Percentiles rank a stretch among this genome's conserved stretches.
Conservation (phyloP, 2,329 filamentous ascomycete species). For the Sclerotinia minor region DNA sequence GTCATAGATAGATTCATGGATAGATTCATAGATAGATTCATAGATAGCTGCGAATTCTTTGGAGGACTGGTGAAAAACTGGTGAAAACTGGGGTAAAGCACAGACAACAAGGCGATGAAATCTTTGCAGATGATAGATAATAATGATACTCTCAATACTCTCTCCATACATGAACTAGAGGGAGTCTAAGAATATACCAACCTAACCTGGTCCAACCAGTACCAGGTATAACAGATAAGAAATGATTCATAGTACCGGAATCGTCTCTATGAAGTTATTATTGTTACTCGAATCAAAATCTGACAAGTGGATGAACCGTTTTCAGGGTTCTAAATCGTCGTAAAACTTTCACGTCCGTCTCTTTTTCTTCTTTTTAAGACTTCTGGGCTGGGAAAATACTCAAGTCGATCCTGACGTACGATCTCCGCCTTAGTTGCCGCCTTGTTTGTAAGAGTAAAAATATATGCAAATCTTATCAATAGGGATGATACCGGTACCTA, state of each 20-base stretch:
- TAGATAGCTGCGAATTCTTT: conserved; percentile 2
- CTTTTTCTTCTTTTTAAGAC: conserved; percentile 4
- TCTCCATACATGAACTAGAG: conserved; percentile 15
- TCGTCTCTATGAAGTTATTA: neutral
- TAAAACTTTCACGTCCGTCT: conserved; percentile 1
- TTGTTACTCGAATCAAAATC: conserved; percentile 19
- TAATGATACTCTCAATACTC: too few species aligned
- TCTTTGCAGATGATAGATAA: neutral
- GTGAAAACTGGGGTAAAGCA: conserved; percentile 10
- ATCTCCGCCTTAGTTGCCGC: neutral
- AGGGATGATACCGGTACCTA: neutral
- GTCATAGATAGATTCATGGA: neutral
- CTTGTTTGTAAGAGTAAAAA: neutral
- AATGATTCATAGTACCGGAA: conserved; percentile 14
- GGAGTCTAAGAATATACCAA: neutral
- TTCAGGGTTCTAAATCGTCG: conserved; percentile 16
- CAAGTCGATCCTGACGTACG: conserved; percentile 12
- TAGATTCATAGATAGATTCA: too few species aligned
- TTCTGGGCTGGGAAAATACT: neutral
- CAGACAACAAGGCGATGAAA: neutral
- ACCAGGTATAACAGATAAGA: conserved; percentile 9
- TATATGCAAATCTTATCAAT: neutral
- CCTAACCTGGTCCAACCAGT: too few species aligned
- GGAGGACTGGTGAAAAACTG: conserved; percentile 13
- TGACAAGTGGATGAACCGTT: conserved; percentile 24